phyloP scores from a whole-genome alignment of 495 filamentous ascomycete genomes.

The Jackrogersella minutella region DNA sequence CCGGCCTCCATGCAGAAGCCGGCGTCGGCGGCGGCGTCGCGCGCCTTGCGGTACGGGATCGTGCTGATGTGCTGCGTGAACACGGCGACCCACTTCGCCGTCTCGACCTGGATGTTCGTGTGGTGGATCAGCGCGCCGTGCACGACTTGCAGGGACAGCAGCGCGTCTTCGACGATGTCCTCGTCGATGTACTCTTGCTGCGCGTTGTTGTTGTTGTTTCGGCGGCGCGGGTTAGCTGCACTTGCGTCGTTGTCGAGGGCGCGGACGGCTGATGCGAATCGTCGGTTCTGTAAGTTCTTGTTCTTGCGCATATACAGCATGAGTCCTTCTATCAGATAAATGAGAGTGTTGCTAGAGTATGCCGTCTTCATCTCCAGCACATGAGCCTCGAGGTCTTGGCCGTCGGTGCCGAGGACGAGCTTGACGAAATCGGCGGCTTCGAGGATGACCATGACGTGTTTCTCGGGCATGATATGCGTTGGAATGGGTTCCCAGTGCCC shows the following conservation, averaged over 20 bases:
- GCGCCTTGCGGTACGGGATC: constrained; percentile 69
- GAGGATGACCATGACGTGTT: constrained; percentile 72
- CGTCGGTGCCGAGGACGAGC: constrained; percentile 58
- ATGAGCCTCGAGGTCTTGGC: constrained; percentile 66
- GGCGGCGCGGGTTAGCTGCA: constrained; percentile 38
- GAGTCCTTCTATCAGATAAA: constrained; percentile 83
- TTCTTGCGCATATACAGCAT: constrained; percentile 73
- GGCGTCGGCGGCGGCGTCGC: constrained; percentile 55
- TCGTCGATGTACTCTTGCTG: constrained; percentile 68
- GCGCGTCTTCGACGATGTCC: constrained; percentile 75
- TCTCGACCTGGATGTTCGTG: constrained; percentile 66
- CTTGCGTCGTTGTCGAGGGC: constrained; percentile 51
- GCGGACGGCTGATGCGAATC: constrained; percentile 71
- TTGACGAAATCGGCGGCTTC: constrained; percentile 74
- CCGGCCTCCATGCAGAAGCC: constrained; percentile 86
- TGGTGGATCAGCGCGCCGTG: constrained; percentile 77
- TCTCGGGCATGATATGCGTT: constrained; percentile 65
- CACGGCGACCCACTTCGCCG: constrained; percentile 77
- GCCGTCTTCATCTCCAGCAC: constrained; percentile 62
- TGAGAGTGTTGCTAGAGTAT: constrained; percentile 62
- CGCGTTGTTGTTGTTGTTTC: constrained; percentile 54
- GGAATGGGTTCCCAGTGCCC: constrained; percentile 74
- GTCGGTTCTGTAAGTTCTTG: constrained; percentile 69
- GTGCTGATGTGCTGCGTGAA: constrained; percentile 86
- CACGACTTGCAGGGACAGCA: constrained; percentile 74